Evolutionary conservation across 495 filamentous ascomycete species (phyloP).

Genomic region (Neurospora tetrasperma): DNA sequence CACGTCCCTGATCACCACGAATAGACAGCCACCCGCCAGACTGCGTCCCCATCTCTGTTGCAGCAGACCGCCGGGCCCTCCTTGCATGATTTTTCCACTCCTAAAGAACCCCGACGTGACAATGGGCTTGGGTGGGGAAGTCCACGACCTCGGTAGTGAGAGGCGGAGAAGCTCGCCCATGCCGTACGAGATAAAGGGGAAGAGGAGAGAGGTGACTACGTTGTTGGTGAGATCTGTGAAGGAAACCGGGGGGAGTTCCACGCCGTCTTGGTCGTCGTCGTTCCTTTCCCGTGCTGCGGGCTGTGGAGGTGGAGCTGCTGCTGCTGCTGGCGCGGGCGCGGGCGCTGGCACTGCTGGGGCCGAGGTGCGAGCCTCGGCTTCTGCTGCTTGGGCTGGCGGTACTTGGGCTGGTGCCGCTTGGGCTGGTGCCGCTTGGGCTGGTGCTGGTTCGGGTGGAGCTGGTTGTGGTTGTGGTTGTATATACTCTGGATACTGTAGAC

Average conservation of each 20-base stretch:
- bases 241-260: slow-evolving; percentile 10
- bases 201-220: slow-evolving; percentile 30
- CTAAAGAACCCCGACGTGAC: neutral
- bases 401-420: neutral
- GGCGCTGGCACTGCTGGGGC: neutral
- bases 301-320: slow-evolving; percentile 1
- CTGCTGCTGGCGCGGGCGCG: neutral
- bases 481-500: neutral
- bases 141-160: slow-evolving; percentile 53
- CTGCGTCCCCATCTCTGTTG: slow-evolving; percentile 71
- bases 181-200: slow-evolving; percentile 34
- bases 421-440: too few relatives aligned
- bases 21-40: slow-evolving; percentile 68
- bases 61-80: slow-evolving; percentile 44
- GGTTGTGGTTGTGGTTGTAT: neutral
- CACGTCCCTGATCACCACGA: slow-evolving; percentile 67
- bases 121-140: slow-evolving; percentile 26
- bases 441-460: neutral
- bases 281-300: neutral
- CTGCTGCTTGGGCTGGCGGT: neutral
- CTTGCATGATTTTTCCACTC: slow-evolving; percentile 15
- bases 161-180: slow-evolving; percentile 60
- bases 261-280: slow-evolving; percentile 6
- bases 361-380: neutral
- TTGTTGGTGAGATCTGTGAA: slow-evolving; percentile 21